Percentiles rank a stretch among this genome's conserved stretches.
Evolutionary conservation across 495 filamentous ascomycete genomes (phyloP).

Genomic region (Hypoxylon perforatum): DNA sequence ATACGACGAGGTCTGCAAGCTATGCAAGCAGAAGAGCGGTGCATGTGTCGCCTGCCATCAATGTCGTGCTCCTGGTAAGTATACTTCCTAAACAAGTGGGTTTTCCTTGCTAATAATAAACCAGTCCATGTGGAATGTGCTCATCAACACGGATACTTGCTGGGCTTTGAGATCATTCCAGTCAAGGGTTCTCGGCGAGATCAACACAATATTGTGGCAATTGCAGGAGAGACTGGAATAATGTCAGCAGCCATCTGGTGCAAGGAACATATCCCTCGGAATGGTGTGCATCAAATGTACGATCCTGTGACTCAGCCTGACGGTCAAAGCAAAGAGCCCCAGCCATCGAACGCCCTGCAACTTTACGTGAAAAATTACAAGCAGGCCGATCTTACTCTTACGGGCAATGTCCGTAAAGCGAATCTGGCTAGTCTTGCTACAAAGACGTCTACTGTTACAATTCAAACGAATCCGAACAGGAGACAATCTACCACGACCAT

Average conservation of each 20-base stretch:
- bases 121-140: slow-evolving; percentile 91
- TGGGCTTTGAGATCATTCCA: slow-evolving; percentile 91
- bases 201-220: slow-evolving; percentile 73
- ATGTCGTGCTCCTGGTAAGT: slow-evolving; percentile 72
- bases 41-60: slow-evolving; percentile 85
- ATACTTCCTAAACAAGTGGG: background rate
- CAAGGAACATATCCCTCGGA: slow-evolving; percentile 79
- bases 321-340: slow-evolving; percentile 50
- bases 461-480: slow-evolving; percentile 43
- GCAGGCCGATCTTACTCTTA: slow-evolving; percentile 89
- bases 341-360: slow-evolving; percentile 74
- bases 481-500: slow-evolving; percentile 52
- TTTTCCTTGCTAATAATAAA: slow-evolving; percentile 28
- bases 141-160: slow-evolving; percentile 78
- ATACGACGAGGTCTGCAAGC: slow-evolving; percentile 82
- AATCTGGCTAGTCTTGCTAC: slow-evolving; percentile 57
- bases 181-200: slow-evolving; percentile 89
- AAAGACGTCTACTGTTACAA: slow-evolving; percentile 49
- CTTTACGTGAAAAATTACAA: slow-evolving; percentile 89
- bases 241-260: slow-evolving; percentile 88
- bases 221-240: slow-evolving; percentile 79
- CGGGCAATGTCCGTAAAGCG: slow-evolving; percentile 91
- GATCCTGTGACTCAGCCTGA: slow-evolving; percentile 73
- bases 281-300: slow-evolving; percentile 78
- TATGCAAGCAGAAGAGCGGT: slow-evolving; percentile 78